Evolutionary conservation across 2,329 filamentous ascomycete genomes (phyloP).

Genomic region (Phaeophleospora eucalypticola): DNA sequence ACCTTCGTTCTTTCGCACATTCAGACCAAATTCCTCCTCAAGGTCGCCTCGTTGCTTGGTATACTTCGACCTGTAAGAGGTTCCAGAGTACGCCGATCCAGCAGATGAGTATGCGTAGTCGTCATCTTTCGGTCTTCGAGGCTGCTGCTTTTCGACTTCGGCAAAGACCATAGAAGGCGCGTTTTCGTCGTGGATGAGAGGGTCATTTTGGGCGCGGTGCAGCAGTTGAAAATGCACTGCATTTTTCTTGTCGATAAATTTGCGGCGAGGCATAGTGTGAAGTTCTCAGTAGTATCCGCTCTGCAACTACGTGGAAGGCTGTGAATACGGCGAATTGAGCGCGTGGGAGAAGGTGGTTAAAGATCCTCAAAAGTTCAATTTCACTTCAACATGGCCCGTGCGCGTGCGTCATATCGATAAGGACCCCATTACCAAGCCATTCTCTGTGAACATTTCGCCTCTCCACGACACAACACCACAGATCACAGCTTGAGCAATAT

Average conservation of each 20-base stretch:
- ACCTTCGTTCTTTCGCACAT: constrained; percentile 82
- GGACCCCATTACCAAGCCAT: constrained; percentile 5
- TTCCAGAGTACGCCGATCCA: constrained; percentile 34
- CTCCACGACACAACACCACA: constrained; percentile 3
- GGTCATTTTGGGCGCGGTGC: constrained; percentile 94
- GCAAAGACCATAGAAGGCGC: constrained; percentile 90
- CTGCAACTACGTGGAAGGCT: no score
- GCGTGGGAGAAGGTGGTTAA: no score
- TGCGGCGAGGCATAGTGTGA: constrained; percentile 65
- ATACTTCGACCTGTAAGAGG: constrained; percentile 27
- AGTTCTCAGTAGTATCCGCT: no score
- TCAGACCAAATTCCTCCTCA: constrained; percentile 65
- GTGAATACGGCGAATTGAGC: no score
- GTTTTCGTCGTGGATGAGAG: constrained; percentile 85
- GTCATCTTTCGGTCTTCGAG: constrained; percentile 21
- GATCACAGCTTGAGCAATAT: constrained; percentile 26
- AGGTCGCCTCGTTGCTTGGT: constrained; percentile 62
- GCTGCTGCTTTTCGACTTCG: constrained; percentile 44
- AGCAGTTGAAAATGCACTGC: constrained; percentile 92
- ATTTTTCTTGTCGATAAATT: constrained; percentile 86
- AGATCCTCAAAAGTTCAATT: constrained; percentile 4
- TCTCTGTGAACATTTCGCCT: constrained; percentile 9
- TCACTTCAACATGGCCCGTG: no score
- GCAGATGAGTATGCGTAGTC: constrained; percentile 26
- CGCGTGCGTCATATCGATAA: constrained; percentile 14